phyloP scores from a whole-genome alignment of 257 asterid genomes.

The Agastache rugosa region DNA sequence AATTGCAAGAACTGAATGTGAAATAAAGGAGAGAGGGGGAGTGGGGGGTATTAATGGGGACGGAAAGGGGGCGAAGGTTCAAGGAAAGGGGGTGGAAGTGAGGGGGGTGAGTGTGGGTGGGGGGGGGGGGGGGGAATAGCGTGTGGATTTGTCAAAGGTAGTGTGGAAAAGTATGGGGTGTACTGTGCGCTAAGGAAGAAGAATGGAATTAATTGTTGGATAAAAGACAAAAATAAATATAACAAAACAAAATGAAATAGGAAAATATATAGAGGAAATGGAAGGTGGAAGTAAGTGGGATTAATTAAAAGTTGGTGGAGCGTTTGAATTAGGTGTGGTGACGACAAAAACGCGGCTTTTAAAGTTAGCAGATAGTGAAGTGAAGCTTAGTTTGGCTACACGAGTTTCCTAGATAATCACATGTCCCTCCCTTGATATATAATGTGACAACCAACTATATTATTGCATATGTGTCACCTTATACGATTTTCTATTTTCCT shows the following conservation, averaged over 20 bases:
- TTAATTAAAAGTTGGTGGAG: constrained; percentile 26
- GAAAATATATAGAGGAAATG: constrained; percentile 5
- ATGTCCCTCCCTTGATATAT: neutral
- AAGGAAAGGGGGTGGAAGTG: constrained; percentile 34
- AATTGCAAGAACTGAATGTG: constrained; percentile 1
- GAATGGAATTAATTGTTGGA: neutral
- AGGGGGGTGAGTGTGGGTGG: constrained; percentile 48
- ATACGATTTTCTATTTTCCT: neutral
- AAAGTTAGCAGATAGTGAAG: constrained; percentile 25
- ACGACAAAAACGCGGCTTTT: constrained; percentile 59
- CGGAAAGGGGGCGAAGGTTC: constrained; percentile 44
- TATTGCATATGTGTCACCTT: neutral
- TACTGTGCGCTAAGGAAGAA: constrained; percentile 37
- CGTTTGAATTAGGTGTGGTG: constrained; percentile 44
- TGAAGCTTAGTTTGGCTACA: constrained; percentile 13
- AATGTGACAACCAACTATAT: neutral
- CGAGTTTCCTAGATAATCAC: neutral
- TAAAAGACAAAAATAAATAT: neutral
- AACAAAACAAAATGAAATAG: neutral
- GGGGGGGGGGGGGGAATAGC: constrained; percentile 42
- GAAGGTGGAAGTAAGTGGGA: constrained; percentile 11
- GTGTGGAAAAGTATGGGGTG: constrained; percentile 41
- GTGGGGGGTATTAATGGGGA: constrained; percentile 32
- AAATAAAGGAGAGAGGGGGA: neutral
- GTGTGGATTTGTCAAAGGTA: constrained; percentile 69